Base-by-base conservation (phyloP, 108 stramenopile genomes). In the Nitzschia inconspicua region DNA sequence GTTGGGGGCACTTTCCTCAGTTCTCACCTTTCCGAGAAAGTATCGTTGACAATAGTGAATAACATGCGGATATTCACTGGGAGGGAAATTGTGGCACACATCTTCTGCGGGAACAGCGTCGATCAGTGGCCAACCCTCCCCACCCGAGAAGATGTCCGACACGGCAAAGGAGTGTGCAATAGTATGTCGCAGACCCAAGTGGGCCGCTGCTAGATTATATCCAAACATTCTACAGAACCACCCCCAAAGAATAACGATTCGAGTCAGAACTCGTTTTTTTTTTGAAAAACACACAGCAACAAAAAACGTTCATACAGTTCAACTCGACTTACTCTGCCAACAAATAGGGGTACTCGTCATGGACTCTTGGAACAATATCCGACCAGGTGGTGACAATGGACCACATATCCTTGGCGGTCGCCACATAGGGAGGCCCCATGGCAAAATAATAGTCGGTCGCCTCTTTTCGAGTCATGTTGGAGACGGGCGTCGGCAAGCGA, bases 21-120 rank as follows among this genome's bases (percentile, higher is more conserved):
- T n/a, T n/a, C n/a, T n/a, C n/a, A n/a, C n/a, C n/a, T 77, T 60
- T 20, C 85, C 87, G 16, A 84, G 43, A 19, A 55, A 71, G 57
- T 88, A 95, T 37, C 53, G 52, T 59, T 93, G 88, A 54, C 89
- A 91, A 57, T 82, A 94, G 67, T 91, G 93, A 24, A 94, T 57
- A 16, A 89, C 71, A 41, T 72, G 68, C 2, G 68, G 89, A 35
- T 52, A 60, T 78, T 83, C 24, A 77, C 75, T 40, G 68, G 25
- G 63, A 57, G 55, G 70, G 53, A 44, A 75, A 57, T 60, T 50
- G 59, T 78, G 54, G 44, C 89, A 91, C 16, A 86, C 43, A 54
- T 78, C 57, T 3, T 76, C 55, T 8, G 54, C 50, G 14, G 40
- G 28, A 35, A 80, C 55, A 0, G 51, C 53, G 39, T 84, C 78